Evolutionary conservation across 2,329 filamentous ascomycete species (phyloP), one percentile per base, ranked within the genome.

Genomic region (Diaporthe velutina): DNA sequence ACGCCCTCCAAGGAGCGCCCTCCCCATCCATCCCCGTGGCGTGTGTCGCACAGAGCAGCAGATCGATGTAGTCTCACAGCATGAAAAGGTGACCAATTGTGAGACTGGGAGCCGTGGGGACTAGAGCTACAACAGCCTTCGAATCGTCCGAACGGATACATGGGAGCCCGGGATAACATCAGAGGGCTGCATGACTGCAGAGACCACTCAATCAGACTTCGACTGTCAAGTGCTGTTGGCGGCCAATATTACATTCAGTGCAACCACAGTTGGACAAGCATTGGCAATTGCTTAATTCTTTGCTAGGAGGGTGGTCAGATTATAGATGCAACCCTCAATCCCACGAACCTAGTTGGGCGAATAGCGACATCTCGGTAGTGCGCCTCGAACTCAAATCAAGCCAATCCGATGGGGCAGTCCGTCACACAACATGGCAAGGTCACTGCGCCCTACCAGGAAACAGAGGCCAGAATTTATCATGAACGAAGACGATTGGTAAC

Each of bases 321-420:
- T 8, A 42, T 4, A 42, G 22, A 40, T 61, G n/a, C 58, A 61
- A 10, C 35, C n/a, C 30, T 12, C 19, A 45, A 61, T 61, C 58
- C 58, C 28, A 22, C 38, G 58, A 61, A 45, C 38, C 58, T 61
- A 61, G 58, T 22, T 61, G 38, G 25, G 38, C 58, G 58, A 61
- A 30, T 45, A 28, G 58, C 30, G 9, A 45, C 13, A 25, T 30
- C 25, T 8, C n/a, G 3, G 38, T 45, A 30, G 38, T 38, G n/a
- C 58, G 58, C 38, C 58, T 61, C 17, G 25, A 61, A 61, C 58
- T 42, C 38, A 61, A 8, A 61, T 25, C 22, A 17, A 19, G 28
- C 58, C 58, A 61, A 61, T 45, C 58, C 58, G 58, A 45, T 42
- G 58, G 38, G 58, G 58, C 58, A 61, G 58, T 61, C 58, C 58